Evolutionary conservation across 768 basidiomycete genomes (phyloP).

Genomic region (Fibroporia radiculosa): DNA sequence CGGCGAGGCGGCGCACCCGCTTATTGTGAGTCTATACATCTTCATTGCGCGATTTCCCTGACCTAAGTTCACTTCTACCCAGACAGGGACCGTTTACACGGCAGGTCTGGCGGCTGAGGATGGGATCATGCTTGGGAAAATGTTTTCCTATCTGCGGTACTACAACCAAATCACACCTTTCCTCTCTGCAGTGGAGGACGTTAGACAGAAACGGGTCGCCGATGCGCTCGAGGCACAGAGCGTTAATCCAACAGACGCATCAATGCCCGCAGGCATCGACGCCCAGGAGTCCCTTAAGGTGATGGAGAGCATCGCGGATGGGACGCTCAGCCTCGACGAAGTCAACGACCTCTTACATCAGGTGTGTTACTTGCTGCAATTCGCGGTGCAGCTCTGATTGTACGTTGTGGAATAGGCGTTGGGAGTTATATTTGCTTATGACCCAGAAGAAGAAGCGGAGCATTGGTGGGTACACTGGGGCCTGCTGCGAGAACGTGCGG

Average conservation of each 20-base stretch:
- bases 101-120: constrained; percentile 23
- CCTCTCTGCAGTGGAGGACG: constrained; percentile 20
- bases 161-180: constrained; percentile 20
- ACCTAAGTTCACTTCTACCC: background rate
- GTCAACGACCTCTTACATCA: background rate
- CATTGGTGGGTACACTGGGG: constrained; percentile 25
- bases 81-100: constrained; percentile 12
- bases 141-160: constrained; percentile 23
- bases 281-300: background rate
- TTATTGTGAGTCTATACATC: constrained; percentile 9
- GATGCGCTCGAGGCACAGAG: constrained; percentile 12
- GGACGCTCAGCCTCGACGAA: background rate
- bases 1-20: constrained; percentile 28
- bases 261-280: constrained; percentile 17
- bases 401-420: constrained; percentile 17
- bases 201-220: constrained; percentile 18
- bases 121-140: constrained; percentile 25
- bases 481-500: constrained; percentile 18
- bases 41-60: background rate
- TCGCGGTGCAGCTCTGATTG: constrained; percentile 8
- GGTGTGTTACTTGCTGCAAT: background rate
- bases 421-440: constrained; percentile 19
- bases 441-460: constrained; percentile 23
- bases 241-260: constrained; percentile 14
- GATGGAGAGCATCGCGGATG: constrained; percentile 8